These are phyloP conservation scores for Aurantiochytrium sp. DNA, from an alignment of 108 stramenopile species.

Conservation along the genomic window DNA sequence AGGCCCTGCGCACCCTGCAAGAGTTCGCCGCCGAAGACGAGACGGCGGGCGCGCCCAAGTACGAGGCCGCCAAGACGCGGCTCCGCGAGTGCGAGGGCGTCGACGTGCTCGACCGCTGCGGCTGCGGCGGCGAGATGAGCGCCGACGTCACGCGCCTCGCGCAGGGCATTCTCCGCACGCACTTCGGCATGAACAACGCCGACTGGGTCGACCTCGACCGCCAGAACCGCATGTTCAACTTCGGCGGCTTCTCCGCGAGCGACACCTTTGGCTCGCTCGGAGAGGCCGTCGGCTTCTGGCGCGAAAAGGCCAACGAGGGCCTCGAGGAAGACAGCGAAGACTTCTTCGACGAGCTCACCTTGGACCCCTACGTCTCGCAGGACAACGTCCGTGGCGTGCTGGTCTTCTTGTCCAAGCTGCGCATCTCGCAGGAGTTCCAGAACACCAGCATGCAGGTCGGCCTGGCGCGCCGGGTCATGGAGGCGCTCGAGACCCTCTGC, in stretches of 20 bases:
- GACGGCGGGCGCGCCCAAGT: background rate
- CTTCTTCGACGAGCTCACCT: background rate
- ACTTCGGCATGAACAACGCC: background rate
- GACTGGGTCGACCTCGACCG: background rate
- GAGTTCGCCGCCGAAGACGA: background rate
- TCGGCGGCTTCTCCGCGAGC: background rate
- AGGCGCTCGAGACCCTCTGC: background rate
- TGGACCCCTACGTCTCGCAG: background rate
- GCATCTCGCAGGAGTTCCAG: background rate
- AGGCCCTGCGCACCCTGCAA: background rate
- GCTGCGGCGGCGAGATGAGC: background rate
- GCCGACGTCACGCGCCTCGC: background rate
- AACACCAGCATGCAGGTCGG: background rate
- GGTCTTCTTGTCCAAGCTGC: background rate
- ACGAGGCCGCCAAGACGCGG: background rate
- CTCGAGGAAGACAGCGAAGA: background rate
- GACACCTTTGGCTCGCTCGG: background rate
- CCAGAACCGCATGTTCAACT: background rate
- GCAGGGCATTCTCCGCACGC: background rate
- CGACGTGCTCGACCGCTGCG: background rate
- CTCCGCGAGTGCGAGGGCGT: background rate
- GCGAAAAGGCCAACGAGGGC: background rate
- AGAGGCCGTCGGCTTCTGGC: background rate
- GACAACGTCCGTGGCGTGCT: slow-evolving; percentile 4
- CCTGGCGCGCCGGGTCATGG: background rate